Percentiles rank a stretch among this genome's conserved stretches.
Evolutionary conservation across 1,139 yeast species (phyloP).

Genomic region (Pichia sorboxylosa): DNA sequence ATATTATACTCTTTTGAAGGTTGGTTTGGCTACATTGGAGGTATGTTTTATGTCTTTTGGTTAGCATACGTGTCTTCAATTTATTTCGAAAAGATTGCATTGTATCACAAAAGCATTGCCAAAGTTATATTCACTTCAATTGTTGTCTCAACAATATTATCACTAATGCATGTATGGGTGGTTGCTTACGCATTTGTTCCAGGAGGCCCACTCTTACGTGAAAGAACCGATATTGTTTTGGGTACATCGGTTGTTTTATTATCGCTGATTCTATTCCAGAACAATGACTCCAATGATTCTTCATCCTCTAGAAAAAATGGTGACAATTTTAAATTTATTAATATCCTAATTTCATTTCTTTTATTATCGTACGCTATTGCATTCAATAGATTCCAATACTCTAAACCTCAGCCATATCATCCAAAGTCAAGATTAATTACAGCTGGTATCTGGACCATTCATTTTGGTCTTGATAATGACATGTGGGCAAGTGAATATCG

Average conservation of each 20-base stretch:
- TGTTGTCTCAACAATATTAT: slow-evolving; percentile 41
- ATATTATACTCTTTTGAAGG: slow-evolving; percentile 43
- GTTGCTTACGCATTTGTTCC: slow-evolving; percentile 99
- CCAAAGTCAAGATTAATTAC: slow-evolving; percentile 67
- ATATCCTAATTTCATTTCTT: slow-evolving; percentile 16
- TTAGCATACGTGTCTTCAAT: slow-evolving; percentile 54
- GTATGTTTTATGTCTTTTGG: slow-evolving; percentile 52
- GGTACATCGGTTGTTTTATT: slow-evolving; percentile 39
- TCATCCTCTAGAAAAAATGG: neutral
- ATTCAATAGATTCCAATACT: slow-evolving; percentile 46
- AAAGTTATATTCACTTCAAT: slow-evolving; percentile 36
- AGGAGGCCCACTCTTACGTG: slow-evolving; percentile 78
- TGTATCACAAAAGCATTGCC: slow-evolving; percentile 8
- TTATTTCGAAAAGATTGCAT: slow-evolving; percentile 30
- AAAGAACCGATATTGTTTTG: slow-evolving; percentile 69
- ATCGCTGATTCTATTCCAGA: slow-evolving; percentile 24
- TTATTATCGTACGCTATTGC: slow-evolving; percentile 30
- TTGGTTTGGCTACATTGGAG: slow-evolving; percentile 83
- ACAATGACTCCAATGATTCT: no score
- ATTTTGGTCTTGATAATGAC: slow-evolving; percentile 91
- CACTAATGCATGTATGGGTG: slow-evolving; percentile 85
- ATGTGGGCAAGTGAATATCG: slow-evolving; percentile 96
- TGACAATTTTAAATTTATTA: slow-evolving; percentile 13
- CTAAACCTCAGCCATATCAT: slow-evolving; percentile 62
- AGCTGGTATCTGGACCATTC: slow-evolving; percentile 97